Base-by-base conservation (phyloP, 2,329 filamentous ascomycete species). In the Colletotrichum aenigma region DNA sequence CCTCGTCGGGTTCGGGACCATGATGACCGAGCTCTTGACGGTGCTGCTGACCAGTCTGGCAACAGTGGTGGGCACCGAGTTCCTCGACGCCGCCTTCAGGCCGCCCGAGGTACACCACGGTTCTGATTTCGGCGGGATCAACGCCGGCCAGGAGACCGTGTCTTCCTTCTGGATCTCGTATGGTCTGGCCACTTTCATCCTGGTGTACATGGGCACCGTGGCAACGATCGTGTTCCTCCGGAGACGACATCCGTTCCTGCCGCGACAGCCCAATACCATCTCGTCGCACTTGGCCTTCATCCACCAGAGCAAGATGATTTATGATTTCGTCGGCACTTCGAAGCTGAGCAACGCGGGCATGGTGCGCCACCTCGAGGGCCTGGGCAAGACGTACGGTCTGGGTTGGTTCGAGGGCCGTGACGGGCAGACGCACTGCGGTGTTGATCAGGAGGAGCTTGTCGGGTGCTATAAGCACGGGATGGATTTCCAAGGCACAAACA, bases 301-400 rank as follows among this genome's bases (percentile, higher is more conserved):
- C 75, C 93, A 96, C 83, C 94, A 95, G 85, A 93, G 91, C 82
- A 94, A 94, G 84, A 96, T 96, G 94, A 85, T 96, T 61, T 92
- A 92, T 77, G 91, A 92, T 80, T 96, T 96, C 83, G 92, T 95
- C 16, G 92, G 91, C 56, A 95, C 93, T 26, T 90, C 93, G 76
- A 91, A 91, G 84, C 84, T 93, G 66, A 90, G 88, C 78, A 91
- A 89, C 69, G 85, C 87, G 16, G 85, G 91, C 81, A 94, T 95
- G 91, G 91, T 89, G 77, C 83, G 84, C 71, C 88, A 88, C 81
- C 86, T 96, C 43, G 90, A 91, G 76, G 84, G 82, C 12, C 84
- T 90, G n/a, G 89, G 90, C 48, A 93, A 93, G 85, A 92, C 88
- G 55, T 96, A 96, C 82, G 94, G 93, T 2, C 83, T 96, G 38